Conservation (phyloP, 257 asterid species). For the Coffea eugenioides region DNA sequence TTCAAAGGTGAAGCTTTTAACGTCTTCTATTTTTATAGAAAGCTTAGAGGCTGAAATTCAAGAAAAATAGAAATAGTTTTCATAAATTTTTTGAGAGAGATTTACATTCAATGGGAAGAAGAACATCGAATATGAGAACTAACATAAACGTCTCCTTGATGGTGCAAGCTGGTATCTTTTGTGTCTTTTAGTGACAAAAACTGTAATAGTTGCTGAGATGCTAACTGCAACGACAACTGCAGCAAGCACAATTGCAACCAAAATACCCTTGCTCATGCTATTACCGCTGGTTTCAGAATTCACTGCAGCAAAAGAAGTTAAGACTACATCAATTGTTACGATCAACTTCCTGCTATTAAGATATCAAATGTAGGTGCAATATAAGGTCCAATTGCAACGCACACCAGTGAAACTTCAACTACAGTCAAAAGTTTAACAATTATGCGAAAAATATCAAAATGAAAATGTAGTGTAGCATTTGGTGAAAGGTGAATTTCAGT, state of each 20-base stretch:
- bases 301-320: slow-evolving; percentile 31
- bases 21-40: slow-evolving; percentile 40
- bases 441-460: background rate
- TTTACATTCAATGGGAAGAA: background rate
- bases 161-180: slow-evolving; percentile 22
- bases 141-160: slow-evolving; percentile 30
- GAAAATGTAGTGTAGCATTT: background rate
- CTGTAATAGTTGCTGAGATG: slow-evolving; percentile 25
- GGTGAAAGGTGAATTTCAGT: background rate
- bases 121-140: slow-evolving; percentile 14
- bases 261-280: slow-evolving; percentile 21
- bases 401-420: background rate
- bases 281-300: slow-evolving; percentile 19
- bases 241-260: slow-evolving; percentile 30
- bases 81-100: background rate
- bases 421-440: background rate
- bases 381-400: background rate
- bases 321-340: background rate
- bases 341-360: background rate
- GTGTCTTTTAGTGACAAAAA: slow-evolving; percentile 27
- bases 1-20: slow-evolving; percentile 35
- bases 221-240: slow-evolving; percentile 27
- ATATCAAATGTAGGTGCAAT: background rate
- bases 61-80: background rate
- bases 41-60: slow-evolving; percentile 37